Percentiles rank a stretch among this genome's conserved stretches.
Conservation (phyloP, 805 yeast genomes). For the Lipomyces yamadae region DNA sequence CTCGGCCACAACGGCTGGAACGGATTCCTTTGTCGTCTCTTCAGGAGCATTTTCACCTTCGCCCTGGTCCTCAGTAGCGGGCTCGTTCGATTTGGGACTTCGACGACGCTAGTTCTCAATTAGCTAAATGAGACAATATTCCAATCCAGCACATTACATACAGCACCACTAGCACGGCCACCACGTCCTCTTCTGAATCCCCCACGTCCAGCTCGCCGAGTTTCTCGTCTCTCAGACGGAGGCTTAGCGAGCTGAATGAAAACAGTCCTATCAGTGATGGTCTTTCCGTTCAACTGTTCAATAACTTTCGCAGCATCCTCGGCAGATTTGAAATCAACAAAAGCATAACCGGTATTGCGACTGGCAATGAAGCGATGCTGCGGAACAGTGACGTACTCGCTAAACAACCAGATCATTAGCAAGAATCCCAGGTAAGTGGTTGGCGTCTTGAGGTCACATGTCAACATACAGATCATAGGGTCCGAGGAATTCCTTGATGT, state of each 20-base stretch:
- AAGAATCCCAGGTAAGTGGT: not conserved
- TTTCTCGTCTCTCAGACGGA: constrained; percentile 21
- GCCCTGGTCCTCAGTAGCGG: not conserved
- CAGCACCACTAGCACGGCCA: constrained; percentile 3
- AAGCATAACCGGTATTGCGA: constrained; percentile 59
- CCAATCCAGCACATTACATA: not conserved
- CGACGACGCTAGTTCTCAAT: constrained; percentile 5
- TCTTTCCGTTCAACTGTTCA: constrained; percentile 47
- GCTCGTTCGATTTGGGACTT: not conserved
- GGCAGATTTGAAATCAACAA: constrained; percentile 54
- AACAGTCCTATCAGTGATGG: constrained; percentile 44
- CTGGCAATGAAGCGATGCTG: constrained; percentile 15
- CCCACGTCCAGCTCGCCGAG: constrained; percentile 18
- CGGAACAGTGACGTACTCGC: constrained; percentile 22
- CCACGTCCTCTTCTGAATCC: constrained; percentile 17
- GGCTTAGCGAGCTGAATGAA: constrained; percentile 34
- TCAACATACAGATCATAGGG: constrained; percentile 54
- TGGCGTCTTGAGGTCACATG: not conserved
- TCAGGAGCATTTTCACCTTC: constrained; percentile 1
- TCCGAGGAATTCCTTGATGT: constrained; percentile 53
- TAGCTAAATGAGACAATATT: not conserved
- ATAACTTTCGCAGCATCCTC: constrained; percentile 53
- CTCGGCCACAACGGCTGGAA: constrained; percentile 6
- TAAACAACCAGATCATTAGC: constrained; percentile 16
- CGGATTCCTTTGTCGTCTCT: not conserved